Evolutionary conservation across 2,329 filamentous ascomycete genomes (phyloP).

Genomic region (Sporothrix humicola): DNA sequence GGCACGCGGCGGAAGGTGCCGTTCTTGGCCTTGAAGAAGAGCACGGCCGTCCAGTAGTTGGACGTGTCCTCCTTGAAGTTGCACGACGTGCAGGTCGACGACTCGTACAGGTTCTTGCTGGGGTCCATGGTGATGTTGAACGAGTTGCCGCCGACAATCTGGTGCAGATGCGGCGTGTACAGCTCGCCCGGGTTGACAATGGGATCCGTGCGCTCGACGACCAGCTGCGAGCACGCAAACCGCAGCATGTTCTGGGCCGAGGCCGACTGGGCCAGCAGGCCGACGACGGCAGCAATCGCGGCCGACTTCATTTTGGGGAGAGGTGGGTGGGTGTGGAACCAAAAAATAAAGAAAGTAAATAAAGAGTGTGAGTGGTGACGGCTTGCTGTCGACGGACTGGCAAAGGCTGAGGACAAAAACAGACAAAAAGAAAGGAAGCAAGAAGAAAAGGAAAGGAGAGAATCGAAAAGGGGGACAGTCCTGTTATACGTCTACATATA

Average conservation of each 20-base stretch:
- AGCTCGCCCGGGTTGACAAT: conserved; percentile 53
- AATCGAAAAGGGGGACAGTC: not conserved
- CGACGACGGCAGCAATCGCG: conserved; percentile 32
- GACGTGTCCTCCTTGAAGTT: conserved; percentile 52
- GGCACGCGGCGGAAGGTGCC: conserved; percentile 52
- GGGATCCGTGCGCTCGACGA: conserved; percentile 54
- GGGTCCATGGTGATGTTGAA: conserved; percentile 54
- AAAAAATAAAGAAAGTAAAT: not conserved
- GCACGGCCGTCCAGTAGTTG: conserved; percentile 56
- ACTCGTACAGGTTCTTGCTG: conserved; percentile 45
- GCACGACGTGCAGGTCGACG: conserved; percentile 53
- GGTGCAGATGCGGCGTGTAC: conserved; percentile 55
- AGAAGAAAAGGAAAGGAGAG: not conserved
- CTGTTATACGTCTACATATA: conserved; percentile 27
- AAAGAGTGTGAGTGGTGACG: not conserved
- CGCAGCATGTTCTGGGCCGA: conserved; percentile 52
- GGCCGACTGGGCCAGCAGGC: conserved; percentile 43
- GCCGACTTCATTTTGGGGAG: conserved; percentile 33
- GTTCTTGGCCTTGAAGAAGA: conserved; percentile 54
- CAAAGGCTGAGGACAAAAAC: conserved; percentile 20
- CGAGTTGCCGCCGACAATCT: conserved; percentile 54
- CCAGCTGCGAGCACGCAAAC: conserved; percentile 56
- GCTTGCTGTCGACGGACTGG: conserved; percentile 4
- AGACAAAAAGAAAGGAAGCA: not conserved
- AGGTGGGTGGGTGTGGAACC: not conserved